A percentile compares a stretch with the other conserved stretches of the same genome.
Evolutionary conservation across 2,329 filamentous ascomycete species (phyloP).

Genomic region (Tolypocladium guangdongense): DNA sequence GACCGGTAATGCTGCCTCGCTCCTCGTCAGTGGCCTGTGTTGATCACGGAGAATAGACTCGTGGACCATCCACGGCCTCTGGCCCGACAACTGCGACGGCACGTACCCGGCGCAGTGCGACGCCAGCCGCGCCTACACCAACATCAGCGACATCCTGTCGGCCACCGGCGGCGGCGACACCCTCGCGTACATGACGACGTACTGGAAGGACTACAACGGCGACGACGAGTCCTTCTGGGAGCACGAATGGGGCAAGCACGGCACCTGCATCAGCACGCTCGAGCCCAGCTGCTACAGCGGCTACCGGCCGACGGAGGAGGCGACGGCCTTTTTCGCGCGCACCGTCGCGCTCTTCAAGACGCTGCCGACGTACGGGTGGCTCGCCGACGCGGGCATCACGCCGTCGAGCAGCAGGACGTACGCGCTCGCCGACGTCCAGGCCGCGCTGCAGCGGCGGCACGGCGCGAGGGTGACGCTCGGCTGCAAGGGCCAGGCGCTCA

Average conservation of each 20-base stretch:
- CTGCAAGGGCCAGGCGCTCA: conserved; percentile 36
- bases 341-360: conserved; percentile 55
- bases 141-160: conserved; percentile 53
- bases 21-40: not conserved
- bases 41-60: conserved; percentile 29
- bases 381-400: conserved; percentile 48
- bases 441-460: conserved; percentile 40
- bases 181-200: conserved; percentile 55
- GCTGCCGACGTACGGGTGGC: conserved; percentile 54
- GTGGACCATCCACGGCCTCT: conserved; percentile 65
- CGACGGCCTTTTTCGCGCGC: conserved; percentile 57
- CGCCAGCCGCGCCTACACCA: conserved; percentile 45
- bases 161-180: conserved; percentile 40
- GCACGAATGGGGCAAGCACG: conserved; percentile 68
- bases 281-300: conserved; percentile 53
- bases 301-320: conserved; percentile 52
- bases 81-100: conserved; percentile 59
- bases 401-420: conserved; percentile 47
- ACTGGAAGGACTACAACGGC: conserved; percentile 61
- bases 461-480: conserved; percentile 47
- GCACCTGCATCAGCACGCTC: conserved; percentile 59
- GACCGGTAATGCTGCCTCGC: conserved; percentile 6
- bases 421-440: conserved; percentile 44
- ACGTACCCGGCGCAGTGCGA: conserved; percentile 59
- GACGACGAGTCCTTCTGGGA: conserved; percentile 57